Evolutionary conservation across 179 eudicot species (phyloP).

Genomic region (Actinidia arguta): DNA sequence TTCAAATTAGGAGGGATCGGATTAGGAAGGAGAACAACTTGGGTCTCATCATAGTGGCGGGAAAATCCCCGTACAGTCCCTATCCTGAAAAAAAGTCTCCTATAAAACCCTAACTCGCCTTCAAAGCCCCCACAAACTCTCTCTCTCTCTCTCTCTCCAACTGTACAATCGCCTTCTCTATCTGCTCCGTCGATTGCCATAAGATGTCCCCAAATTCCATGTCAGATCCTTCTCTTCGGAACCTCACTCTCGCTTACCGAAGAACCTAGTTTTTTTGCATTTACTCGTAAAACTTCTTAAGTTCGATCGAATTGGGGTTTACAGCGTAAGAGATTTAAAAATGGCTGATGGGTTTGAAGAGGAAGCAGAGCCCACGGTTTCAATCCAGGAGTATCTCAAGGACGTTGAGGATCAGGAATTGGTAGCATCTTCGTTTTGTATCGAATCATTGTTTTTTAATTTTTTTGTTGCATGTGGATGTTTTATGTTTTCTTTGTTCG

Average conservation of each 20-base stretch:
- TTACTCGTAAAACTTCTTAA: too few relatives aligned
- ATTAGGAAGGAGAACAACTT: neutral
- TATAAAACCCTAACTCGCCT: slow-evolving; percentile 38
- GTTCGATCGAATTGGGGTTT: neutral
- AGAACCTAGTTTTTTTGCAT: slow-evolving; percentile 28
- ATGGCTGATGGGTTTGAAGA: slow-evolving; percentile 73
- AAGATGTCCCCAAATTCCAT: neutral
- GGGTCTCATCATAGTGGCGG: slow-evolving; percentile 42
- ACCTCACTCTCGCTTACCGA: neutral
- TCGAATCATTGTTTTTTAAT: neutral
- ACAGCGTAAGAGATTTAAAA: neutral
- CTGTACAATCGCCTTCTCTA: neutral
- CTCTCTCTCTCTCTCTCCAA: neutral
- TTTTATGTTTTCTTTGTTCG: neutral
- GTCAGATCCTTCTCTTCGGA: neutral
- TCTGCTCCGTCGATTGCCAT: neutral
- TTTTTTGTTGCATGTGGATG: neutral
- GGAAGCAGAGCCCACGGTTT: slow-evolving; percentile 57
- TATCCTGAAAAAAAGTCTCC: neutral
- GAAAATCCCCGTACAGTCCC: slow-evolving; percentile 40
- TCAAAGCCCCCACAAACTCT: neutral
- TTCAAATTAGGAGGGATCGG: slow-evolving; percentile 20
- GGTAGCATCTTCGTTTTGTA: slow-evolving; percentile 35
- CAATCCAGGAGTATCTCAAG: slow-evolving; percentile 72
- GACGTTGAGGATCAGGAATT: slow-evolving; percentile 81